These are phyloP conservation scores for Metschnikowia lochheadii DNA, from an alignment of 805 yeast genomes.

Conservation along the genomic window DNA sequence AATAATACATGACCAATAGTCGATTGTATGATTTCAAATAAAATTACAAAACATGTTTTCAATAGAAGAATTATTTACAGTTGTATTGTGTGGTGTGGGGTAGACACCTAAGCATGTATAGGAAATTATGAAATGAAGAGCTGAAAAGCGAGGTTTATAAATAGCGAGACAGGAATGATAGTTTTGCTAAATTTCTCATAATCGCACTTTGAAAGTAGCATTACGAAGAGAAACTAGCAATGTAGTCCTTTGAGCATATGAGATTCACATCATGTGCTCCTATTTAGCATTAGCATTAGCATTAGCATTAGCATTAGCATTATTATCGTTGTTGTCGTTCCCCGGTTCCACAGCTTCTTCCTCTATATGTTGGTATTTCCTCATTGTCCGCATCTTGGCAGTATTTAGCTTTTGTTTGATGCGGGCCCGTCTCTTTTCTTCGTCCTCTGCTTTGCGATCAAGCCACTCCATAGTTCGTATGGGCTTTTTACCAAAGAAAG, in stretches of 20 bases:
- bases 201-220: neutral
- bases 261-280: neutral
- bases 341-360: neutral
- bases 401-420: conserved; percentile 32
- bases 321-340: neutral
- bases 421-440: conserved; percentile 30
- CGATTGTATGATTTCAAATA: too few relatives aligned
- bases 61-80: too few relatives aligned
- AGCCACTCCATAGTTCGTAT: conserved; percentile 49
- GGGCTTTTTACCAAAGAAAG: conserved; percentile 48
- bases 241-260: neutral
- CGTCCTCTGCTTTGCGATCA: conserved; percentile 32
- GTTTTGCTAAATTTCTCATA: neutral
- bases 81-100: too few relatives aligned
- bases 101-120: too few relatives aligned
- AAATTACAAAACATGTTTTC: too few relatives aligned
- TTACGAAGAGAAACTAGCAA: neutral
- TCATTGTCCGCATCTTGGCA: conserved; percentile 27
- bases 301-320: neutral
- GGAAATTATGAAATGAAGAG: too few relatives aligned
- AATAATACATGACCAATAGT: too few relatives aligned
- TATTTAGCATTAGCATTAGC: neutral
- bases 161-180: too few relatives aligned
- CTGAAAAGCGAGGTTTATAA: too few relatives aligned
- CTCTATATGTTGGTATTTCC: neutral